Conservation (phyloP, 768 basidiomycete species). For the Mycena rebaudengoi region DNA sequence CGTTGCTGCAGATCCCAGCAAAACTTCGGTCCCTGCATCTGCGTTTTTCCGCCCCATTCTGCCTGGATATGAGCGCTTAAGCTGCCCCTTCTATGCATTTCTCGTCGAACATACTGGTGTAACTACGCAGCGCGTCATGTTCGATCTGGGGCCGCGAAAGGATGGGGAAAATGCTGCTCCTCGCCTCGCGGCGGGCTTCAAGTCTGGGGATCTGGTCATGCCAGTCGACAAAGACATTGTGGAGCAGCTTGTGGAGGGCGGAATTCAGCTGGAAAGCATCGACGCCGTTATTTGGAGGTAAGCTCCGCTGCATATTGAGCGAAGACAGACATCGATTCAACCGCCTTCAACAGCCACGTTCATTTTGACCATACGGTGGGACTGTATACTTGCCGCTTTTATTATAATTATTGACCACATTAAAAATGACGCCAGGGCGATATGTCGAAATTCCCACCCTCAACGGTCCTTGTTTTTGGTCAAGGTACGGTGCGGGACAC, state of each 20-base stretch:
- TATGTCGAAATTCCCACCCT: constrained; percentile 20
- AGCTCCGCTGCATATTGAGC: too few species aligned
- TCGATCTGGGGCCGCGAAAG: constrained; percentile 23
- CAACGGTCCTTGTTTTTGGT: constrained; percentile 16
- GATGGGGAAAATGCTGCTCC: constrained; percentile 13
- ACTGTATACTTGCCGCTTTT: neutral
- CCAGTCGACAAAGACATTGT: constrained; percentile 5
- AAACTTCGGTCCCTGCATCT: neutral
- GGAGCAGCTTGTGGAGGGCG: constrained; percentile 12
- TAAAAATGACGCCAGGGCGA: constrained; percentile 6
- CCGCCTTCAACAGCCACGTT: neutral
- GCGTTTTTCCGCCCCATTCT: constrained; percentile 11
- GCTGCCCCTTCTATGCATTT: constrained; percentile 15
- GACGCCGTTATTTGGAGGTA: constrained; percentile 21
- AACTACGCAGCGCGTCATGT: constrained; percentile 10
- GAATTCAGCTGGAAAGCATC: constrained; percentile 2
- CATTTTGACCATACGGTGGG: constrained; percentile 20
- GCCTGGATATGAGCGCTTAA: constrained; percentile 16
- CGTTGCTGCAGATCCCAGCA: neutral
- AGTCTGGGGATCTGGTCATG: neutral
- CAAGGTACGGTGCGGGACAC: neutral
- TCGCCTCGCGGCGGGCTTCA: neutral
- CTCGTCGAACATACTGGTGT: constrained; percentile 17
- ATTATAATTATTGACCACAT: neutral
- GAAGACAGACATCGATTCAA: too few species aligned